Evolutionary conservation across 768 basidiomycete species (phyloP).

Genomic region (Mycena epipterygia): DNA sequence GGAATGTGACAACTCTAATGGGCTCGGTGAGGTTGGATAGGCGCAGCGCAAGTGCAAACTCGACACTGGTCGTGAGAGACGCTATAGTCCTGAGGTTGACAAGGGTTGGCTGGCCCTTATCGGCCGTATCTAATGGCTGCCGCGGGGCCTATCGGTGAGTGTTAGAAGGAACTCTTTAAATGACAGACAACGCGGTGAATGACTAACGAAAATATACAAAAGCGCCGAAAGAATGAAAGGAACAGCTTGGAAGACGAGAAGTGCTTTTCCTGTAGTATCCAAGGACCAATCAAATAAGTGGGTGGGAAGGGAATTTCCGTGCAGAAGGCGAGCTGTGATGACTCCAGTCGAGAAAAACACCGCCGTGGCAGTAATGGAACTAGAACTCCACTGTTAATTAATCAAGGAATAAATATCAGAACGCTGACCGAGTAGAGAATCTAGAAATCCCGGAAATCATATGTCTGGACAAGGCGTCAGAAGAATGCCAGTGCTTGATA

Average conservation of each 20-base stretch:
- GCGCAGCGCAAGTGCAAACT: constrained; percentile 67
- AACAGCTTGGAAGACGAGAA: constrained; percentile 57
- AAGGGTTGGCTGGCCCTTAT: neutral
- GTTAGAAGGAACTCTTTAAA: no score
- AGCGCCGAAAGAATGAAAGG: constrained; percentile 51
- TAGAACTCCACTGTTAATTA: constrained; percentile 40
- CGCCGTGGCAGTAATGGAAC: constrained; percentile 68
- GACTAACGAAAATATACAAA: constrained; percentile 48
- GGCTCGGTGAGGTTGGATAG: constrained; percentile 68
- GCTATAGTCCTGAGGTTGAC: constrained; percentile 48
- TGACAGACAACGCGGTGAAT: no score
- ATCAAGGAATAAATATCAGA: neutral
- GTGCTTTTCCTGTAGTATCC: constrained; percentile 47
- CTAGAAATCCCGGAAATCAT: constrained; percentile 75
- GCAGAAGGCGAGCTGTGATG: constrained; percentile 57
- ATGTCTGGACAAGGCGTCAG: constrained; percentile 55
- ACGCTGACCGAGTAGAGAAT: constrained; percentile 64
- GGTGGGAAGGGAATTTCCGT: constrained; percentile 43
- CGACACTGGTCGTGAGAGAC: constrained; percentile 57
- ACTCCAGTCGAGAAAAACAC: constrained; percentile 66
- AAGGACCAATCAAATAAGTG: constrained; percentile 57
- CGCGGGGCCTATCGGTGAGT: constrained; percentile 20
- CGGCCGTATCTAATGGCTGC: constrained; percentile 11
- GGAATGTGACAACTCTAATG: constrained; percentile 63
- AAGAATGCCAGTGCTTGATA: neutral